These are phyloP conservation scores for Coemansia guatemalensis DNA, from an alignment of 192 early-diverging fungal species.

Conservation along the genomic window DNA sequence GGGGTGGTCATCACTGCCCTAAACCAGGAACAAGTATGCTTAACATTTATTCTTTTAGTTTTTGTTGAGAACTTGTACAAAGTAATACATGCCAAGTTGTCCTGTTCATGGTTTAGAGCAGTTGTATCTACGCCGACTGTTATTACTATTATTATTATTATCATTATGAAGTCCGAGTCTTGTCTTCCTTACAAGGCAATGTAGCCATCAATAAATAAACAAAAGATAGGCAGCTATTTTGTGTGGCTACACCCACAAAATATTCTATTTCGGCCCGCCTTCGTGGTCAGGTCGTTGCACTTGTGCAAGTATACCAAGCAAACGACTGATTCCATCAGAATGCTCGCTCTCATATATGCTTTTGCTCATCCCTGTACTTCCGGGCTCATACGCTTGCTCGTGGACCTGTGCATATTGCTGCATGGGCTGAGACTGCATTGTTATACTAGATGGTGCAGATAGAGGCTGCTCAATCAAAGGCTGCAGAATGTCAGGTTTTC, in stretches of 20 bases:
- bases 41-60: too few relatives aligned
- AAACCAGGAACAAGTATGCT: too few relatives aligned
- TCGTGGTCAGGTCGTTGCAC: conserved; percentile 17
- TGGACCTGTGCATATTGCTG: background rate
- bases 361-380: background rate
- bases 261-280: background rate
- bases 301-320: conserved; percentile 38
- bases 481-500: background rate
- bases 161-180: too few relatives aligned
- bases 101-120: too few relatives aligned
- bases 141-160: too few relatives aligned
- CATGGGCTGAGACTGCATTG: background rate
- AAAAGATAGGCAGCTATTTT: background rate
- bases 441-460: background rate
- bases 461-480: background rate
- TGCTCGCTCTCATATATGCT: conserved; percentile 7
- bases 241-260: background rate
- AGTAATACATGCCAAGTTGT: too few relatives aligned
- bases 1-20: too few relatives aligned
- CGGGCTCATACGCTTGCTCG: background rate
- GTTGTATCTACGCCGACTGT: too few relatives aligned
- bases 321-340: conserved; percentile 28
- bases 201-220: background rate
- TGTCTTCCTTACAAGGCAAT: too few relatives aligned
- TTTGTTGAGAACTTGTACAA: too few relatives aligned